Conservation (phyloP, 1,284 basidiomycete genomes). For the Ceratobasidium sp. region DNA sequence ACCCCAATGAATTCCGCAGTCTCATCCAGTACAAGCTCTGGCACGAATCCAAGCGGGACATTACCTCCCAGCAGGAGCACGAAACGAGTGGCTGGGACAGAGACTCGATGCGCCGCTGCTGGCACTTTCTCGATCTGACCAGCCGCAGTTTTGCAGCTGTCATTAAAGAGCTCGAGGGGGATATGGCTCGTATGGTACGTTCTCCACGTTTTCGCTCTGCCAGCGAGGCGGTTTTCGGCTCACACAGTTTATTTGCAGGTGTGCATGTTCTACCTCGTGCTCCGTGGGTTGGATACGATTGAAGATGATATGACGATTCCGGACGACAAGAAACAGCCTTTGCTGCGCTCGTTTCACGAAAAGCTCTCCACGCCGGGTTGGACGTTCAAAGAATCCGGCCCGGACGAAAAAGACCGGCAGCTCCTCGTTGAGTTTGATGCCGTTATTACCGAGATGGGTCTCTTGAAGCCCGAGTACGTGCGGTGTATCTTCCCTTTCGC, state of each 20-base stretch:
- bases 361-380: conserved; percentile 88
- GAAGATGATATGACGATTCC: conserved; percentile 99
- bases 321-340: conserved; percentile 86
- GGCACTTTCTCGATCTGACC: conserved; percentile 90
- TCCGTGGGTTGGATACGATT: conserved; percentile 94
- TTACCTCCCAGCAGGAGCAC: conserved; percentile 78
- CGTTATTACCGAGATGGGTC: conserved; percentile 86
- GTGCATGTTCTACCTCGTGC: conserved; percentile 94
- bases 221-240: conserved; percentile 1
- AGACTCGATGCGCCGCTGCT: conserved; percentile 87
- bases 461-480: conserved; percentile 73
- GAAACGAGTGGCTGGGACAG: conserved; percentile 86
- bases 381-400: conserved; percentile 87
- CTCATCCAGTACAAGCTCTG: conserved; percentile 85
- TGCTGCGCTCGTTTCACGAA: conserved; percentile 88
- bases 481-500: conserved; percentile 44
- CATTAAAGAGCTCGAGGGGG: conserved; percentile 97
- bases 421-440: conserved; percentile 89
- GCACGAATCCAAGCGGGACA: conserved; percentile 83
- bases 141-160: conserved; percentile 93
- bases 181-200: conserved; percentile 90
- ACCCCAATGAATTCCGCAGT: conserved; percentile 82
- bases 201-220: neutral
- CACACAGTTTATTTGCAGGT: conserved; percentile 66
- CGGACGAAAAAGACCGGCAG: conserved; percentile 91